These are phyloP conservation scores for Schoenoplectus tabernaemontani DNA, from an alignment of 202 grass and related monocot species.

Conservation along the genomic window DNA sequence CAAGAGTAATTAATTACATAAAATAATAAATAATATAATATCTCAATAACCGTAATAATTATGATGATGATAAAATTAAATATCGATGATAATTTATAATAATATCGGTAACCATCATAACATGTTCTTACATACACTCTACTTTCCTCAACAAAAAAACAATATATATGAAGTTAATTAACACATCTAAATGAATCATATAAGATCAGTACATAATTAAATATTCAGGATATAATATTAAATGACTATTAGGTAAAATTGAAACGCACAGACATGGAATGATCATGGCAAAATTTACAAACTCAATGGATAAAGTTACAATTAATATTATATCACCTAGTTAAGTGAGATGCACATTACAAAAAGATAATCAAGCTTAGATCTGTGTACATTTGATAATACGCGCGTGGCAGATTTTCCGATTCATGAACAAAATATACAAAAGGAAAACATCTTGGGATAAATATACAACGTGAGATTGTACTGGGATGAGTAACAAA, in stretches of 20 bases:
- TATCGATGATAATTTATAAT: too few species aligned
- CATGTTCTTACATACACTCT: background rate
- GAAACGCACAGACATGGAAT: background rate
- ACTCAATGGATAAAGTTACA: background rate
- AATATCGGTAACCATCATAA: too few species aligned
- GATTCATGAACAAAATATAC: background rate
- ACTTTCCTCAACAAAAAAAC: background rate
- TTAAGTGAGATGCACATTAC: background rate
- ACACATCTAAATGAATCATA: too few species aligned
- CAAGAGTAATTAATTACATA: too few species aligned
- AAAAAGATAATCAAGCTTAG: background rate
- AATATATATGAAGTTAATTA: too few species aligned
- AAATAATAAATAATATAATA: too few species aligned
- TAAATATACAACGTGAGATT: too few species aligned
- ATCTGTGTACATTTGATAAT: conserved; percentile 6
- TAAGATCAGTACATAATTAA: too few species aligned
- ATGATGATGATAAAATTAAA: too few species aligned
- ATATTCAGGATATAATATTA: too few species aligned
- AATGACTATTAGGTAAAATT: background rate
- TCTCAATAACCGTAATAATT: too few species aligned
- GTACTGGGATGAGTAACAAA: background rate
- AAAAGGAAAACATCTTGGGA: too few species aligned
- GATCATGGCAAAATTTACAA: background rate
- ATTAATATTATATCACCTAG: background rate
- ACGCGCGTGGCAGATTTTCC: background rate